Evolutionary conservation across 106 monocot genomes (phyloP), one percentile per base, ranked within the genome.

Genomic region (Acanthochlamys bracteata): DNA sequence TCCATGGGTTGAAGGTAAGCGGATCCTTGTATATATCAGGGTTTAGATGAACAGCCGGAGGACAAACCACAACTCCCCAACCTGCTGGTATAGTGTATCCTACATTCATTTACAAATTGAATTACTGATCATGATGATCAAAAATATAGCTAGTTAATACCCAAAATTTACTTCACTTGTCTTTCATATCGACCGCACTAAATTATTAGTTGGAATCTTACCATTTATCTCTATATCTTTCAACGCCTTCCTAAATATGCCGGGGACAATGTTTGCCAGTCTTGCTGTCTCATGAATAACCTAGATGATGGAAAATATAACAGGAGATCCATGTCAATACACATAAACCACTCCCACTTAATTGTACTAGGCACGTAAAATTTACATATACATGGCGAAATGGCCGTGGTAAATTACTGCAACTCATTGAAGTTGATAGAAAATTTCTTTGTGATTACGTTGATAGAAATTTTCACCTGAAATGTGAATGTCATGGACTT

Each of bases 11-110:
- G 73, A 86, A 86, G 25, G 66, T 8, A 14, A 82, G 62, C 15
- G 86, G 82, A 71, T 86, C 79, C 41, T 86, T 69, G 64, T 82
- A 86, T 46, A 86, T 86, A 25, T 86, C 79, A 19, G 82, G 76
- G 56, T 86, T 79, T 63, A 86, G 49, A 42, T 86, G 86, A 64
- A 86, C 82, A n/a, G 82, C 75, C 8, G 86, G 86, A 54, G 86
- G 79, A 60, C 86, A 82, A 6, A 82, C 73, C 79, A 86, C 79
- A 3, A 86, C 60, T 16, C 66, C 75, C 86, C 82, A 86, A 17
- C 86, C 86, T 40, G 78, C 73, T 46, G 86, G 86, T 71, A 86
- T 82, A 41, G 82, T 86, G 52, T 68, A 82, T 64, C 76, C 86
- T 86, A 66, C 17, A n/a, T n/a, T n/a, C n/a, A 43, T 43, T 13